phyloP scores from a whole-genome alignment of 306 rosid genomes.

The Pyrus pyrifolia region DNA sequence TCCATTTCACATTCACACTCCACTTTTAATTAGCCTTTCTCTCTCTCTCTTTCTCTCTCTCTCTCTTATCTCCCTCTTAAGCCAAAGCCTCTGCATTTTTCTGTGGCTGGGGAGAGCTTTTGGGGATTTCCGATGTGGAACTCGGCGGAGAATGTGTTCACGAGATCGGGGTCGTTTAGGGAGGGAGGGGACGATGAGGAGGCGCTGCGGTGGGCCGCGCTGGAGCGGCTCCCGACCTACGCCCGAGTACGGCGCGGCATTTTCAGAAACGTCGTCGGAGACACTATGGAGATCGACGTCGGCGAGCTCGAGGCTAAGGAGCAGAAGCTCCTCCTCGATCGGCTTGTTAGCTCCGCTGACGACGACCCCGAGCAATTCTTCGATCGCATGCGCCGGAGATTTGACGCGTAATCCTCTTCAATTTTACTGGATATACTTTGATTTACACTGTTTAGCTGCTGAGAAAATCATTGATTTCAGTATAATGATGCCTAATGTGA shows the following conservation, averaged over 20 bases:
- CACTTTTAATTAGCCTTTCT: neutral
- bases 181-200: slow-evolving; percentile 65
- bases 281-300: slow-evolving; percentile 58
- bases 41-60: neutral
- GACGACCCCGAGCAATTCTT: slow-evolving; percentile 72
- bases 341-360: slow-evolving; percentile 45
- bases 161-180: slow-evolving; percentile 51
- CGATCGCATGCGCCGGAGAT: slow-evolving; percentile 60
- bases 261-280: slow-evolving; percentile 61
- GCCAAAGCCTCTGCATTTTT: neutral
- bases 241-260: slow-evolving; percentile 72
- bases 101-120: neutral
- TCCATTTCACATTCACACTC: slow-evolving; percentile 2
- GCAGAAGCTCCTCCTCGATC: slow-evolving; percentile 56
- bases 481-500: neutral
- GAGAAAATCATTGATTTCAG: neutral
- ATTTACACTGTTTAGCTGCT: neutral
- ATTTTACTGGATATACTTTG: neutral
- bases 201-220: slow-evolving; percentile 97
- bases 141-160: slow-evolving; percentile 72
- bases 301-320: slow-evolving; percentile 52
- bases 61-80: neutral
- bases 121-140: slow-evolving; percentile 67
- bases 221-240: slow-evolving; percentile 85
- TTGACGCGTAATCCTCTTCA: slow-evolving; percentile 51